Conservation (phyloP, 805 yeast species). For the Metschnikowia lochheadii region DNA sequence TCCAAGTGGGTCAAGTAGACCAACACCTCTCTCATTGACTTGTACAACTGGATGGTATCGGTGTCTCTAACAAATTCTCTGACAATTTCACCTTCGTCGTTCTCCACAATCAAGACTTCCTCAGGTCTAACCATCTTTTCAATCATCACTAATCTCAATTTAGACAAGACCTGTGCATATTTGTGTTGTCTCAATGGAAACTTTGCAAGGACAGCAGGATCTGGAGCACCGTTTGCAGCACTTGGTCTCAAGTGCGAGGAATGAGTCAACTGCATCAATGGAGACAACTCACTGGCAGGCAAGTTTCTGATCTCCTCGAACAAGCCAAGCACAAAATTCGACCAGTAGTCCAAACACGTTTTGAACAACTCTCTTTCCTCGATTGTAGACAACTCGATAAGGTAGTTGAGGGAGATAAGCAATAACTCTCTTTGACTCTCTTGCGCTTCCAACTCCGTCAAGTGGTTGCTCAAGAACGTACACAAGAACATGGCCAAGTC, state of each 20-base stretch:
- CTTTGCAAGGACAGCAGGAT: constrained; percentile 72
- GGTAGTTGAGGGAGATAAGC: constrained; percentile 70
- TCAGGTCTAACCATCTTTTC: constrained; percentile 98
- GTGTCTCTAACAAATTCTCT: constrained; percentile 95
- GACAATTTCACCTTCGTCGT: constrained; percentile 98
- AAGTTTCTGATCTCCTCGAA: constrained; percentile 81
- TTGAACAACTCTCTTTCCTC: constrained; percentile 96
- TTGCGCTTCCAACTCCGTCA: constrained; percentile 53
- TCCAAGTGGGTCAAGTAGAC: constrained; percentile 95
- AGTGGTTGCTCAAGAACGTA: constrained; percentile 76
- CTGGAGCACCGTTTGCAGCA: constrained; percentile 72
- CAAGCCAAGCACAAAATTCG: constrained; percentile 73
- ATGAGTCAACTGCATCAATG: constrained; percentile 65
- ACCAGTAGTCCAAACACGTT: constrained; percentile 94
- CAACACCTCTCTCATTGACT: constrained; percentile 90
- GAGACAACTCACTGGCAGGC: constrained; percentile 68
- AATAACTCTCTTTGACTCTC: constrained; percentile 55
- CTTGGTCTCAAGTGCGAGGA: constrained; percentile 37
- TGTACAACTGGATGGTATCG: constrained; percentile 93
- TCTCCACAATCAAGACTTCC: constrained; percentile 93
- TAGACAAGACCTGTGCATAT: constrained; percentile 73
- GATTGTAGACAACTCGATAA: constrained; percentile 80
- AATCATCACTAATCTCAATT: constrained; percentile 85
- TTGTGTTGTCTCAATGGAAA: constrained; percentile 83
- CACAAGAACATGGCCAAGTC: constrained; percentile 92